Evolutionary conservation across 179 eudicot species (phyloP).

Genomic region (Patellifolia procumbens): DNA sequence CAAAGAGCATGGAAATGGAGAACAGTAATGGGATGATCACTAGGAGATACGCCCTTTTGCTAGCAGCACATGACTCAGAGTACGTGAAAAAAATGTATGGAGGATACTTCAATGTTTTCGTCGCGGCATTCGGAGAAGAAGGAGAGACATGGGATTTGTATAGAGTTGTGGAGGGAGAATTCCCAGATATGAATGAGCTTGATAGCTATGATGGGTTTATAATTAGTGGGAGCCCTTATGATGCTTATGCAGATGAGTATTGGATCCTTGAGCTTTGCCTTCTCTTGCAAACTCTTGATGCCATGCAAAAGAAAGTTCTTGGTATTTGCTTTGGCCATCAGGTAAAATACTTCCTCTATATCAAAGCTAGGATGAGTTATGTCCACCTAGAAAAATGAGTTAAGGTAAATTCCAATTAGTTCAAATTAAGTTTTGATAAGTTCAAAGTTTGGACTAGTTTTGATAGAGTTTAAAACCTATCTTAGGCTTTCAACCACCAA

Average conservation of each 20-base stretch:
- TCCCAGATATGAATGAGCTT: slow-evolving; percentile 40
- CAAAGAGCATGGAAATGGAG: background rate
- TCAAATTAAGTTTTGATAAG: too few species aligned
- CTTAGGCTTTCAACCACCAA: too few species aligned
- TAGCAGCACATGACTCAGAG: slow-evolving; percentile 53
- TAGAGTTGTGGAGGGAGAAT: slow-evolving; percentile 51
- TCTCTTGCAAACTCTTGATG: slow-evolving; percentile 34
- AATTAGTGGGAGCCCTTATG: slow-evolving; percentile 51
- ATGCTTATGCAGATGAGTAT: slow-evolving; percentile 49
- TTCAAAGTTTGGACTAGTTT: too few species aligned
- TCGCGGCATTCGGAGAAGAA: slow-evolving; percentile 35
- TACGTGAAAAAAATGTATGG: slow-evolving; percentile 38
- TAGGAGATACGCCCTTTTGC: slow-evolving; percentile 41
- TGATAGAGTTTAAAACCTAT: too few species aligned
- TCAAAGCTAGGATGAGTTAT: background rate
- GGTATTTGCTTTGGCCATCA: slow-evolving; percentile 66
- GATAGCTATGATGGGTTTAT: slow-evolving; percentile 50
- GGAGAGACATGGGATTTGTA: slow-evolving; percentile 51
- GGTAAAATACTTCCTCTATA: slow-evolving; percentile 19
- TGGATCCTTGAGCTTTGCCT: slow-evolving; percentile 53
- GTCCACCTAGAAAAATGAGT: too few species aligned
- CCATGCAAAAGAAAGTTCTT: slow-evolving; percentile 38
- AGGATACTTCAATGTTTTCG: slow-evolving; percentile 40
- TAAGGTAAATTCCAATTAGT: too few species aligned
- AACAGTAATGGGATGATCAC: background rate